Conservation (phyloP, 2,329 filamentous ascomycete species). For the Fusarium equiseti region DNA sequence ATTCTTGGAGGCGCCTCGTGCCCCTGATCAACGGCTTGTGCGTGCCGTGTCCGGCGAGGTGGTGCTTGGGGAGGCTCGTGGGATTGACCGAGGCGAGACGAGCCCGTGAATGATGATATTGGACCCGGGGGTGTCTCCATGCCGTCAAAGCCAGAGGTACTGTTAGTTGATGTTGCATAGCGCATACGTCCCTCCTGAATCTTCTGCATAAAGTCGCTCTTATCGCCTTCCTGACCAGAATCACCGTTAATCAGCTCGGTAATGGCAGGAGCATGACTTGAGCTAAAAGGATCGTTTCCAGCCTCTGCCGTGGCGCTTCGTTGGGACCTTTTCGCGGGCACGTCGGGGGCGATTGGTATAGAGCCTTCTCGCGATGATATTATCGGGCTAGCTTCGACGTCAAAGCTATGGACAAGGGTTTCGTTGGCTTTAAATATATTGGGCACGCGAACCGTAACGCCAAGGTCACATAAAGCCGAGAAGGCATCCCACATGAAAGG, state of each 20-base stretch:
- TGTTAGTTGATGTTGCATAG: slow-evolving; percentile 55
- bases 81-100: slow-evolving; percentile 42
- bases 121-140: slow-evolving; percentile 70
- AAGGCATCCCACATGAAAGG: slow-evolving; percentile 99
- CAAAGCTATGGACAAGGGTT: slow-evolving; percentile 61
- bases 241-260: slow-evolving; percentile 58
- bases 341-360: slow-evolving; percentile 54
- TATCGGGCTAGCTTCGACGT: slow-evolving; percentile 48
- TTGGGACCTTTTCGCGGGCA: slow-evolving; percentile 57
- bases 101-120: slow-evolving; percentile 37
- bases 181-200: slow-evolving; percentile 65
- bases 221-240: slow-evolving; percentile 57
- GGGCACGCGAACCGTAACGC: slow-evolving; percentile 80
- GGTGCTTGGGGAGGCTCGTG: slow-evolving; percentile 66
- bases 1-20: slow-evolving; percentile 73
- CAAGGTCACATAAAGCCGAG: slow-evolving; percentile 86
- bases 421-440: slow-evolving; percentile 87
- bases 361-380: slow-evolving; percentile 56
- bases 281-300: slow-evolving; percentile 65
- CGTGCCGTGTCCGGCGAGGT: slow-evolving; percentile 64
- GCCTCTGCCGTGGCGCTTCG: slow-evolving; percentile 55
- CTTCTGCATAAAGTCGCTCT: slow-evolving; percentile 68
- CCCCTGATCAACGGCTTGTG: slow-evolving; percentile 64
- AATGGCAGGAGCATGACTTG: slow-evolving; percentile 56
- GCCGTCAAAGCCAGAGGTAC: slow-evolving; percentile 62